Percentiles rank a stretch among this genome's conserved stretches.
These are phyloP conservation scores for Porodaedalea pini DNA, from an alignment of 1,284 basidiomycete species.

Conservation along the genomic window DNA sequence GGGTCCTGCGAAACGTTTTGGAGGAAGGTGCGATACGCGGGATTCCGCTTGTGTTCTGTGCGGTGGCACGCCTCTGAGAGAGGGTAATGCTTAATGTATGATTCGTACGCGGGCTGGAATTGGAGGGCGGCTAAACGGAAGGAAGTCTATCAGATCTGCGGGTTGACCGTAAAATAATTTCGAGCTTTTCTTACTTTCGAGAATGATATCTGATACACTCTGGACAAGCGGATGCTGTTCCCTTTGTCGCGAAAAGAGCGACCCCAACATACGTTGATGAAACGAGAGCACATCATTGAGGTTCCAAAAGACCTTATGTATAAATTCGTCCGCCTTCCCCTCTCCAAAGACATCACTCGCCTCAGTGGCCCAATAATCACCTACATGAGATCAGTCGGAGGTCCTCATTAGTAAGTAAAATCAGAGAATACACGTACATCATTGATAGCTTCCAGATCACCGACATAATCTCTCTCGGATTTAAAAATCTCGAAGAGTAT, in stretches of 20 bases:
- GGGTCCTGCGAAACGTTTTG: slow-evolving; percentile 59
- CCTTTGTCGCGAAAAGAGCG: slow-evolving; percentile 67
- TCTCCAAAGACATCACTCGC: slow-evolving; percentile 50
- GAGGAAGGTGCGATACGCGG: slow-evolving; percentile 62
- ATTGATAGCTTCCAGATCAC: slow-evolving; percentile 64
- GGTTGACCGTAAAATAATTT: slow-evolving; percentile 13
- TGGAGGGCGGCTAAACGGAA: slow-evolving; percentile 33
- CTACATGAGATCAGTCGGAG: slow-evolving; percentile 33
- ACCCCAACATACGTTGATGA: slow-evolving; percentile 63
- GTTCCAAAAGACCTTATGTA: slow-evolving; percentile 75
- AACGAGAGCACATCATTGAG: slow-evolving; percentile 56
- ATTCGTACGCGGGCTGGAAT: slow-evolving; percentile 65
- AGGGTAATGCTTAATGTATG: slow-evolving; percentile 82
- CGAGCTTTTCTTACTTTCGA: slow-evolving; percentile 50
- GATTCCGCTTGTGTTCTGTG: slow-evolving; percentile 64
- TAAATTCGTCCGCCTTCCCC: slow-evolving; percentile 51
- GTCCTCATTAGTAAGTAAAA: slow-evolving; percentile 12
- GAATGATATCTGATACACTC: slow-evolving; percentile 72
- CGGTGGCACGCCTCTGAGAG: slow-evolving; percentile 75
- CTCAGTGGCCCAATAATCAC: slow-evolving; percentile 65
- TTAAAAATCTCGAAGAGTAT: slow-evolving; percentile 81
- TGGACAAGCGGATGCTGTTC: slow-evolving; percentile 79
- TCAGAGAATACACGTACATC: slow-evolving; percentile 44
- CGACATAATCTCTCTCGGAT: slow-evolving; percentile 76
- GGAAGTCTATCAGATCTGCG: background rate